phyloP scores from a whole-genome alignment of 805 yeast genomes.

The Metschnikowia continentalis region DNA sequence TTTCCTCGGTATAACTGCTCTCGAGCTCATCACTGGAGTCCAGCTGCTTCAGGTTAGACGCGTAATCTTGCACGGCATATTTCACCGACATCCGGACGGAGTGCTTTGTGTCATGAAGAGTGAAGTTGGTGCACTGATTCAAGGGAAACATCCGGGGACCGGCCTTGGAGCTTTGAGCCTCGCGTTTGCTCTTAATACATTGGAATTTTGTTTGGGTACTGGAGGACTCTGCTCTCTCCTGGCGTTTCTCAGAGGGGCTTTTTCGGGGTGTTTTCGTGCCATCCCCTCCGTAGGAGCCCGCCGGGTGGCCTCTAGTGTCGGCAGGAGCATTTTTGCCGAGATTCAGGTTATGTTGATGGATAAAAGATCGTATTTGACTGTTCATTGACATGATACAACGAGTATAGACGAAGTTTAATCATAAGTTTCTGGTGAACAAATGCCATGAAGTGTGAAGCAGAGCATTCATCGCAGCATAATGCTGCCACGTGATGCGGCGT shows the following conservation, averaged over 20 bases:
- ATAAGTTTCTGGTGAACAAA: conserved; percentile 1
- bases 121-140: conserved; percentile 10
- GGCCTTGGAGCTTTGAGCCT: neutral
- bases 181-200: conserved; percentile 1
- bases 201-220: neutral
- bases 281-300: conserved; percentile 1
- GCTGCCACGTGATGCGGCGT: conserved; percentile 1
- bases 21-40: neutral
- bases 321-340: neutral
- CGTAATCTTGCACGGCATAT: conserved; percentile 5
- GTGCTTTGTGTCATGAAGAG: conserved; percentile 8
- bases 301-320: neutral
- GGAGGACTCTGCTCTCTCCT: neutral
- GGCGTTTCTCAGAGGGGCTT: neutral
- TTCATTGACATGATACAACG: conserved; percentile 8
- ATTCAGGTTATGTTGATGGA: conserved; percentile 10
- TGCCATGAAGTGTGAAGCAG: neutral
- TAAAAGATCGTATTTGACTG: conserved; percentile 10
- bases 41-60: neutral
- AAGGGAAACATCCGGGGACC: conserved; percentile 8
- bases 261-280: neutral
- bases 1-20: neutral
- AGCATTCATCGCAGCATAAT: conserved; percentile 3
- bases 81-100: conserved; percentile 8
- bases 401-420: neutral